Percentiles rank a stretch among this genome's conserved stretches.
phyloP scores from a whole-genome alignment of 1,284 basidiomycete species.

The Cutaneotrichosporon sp. region DNA sequence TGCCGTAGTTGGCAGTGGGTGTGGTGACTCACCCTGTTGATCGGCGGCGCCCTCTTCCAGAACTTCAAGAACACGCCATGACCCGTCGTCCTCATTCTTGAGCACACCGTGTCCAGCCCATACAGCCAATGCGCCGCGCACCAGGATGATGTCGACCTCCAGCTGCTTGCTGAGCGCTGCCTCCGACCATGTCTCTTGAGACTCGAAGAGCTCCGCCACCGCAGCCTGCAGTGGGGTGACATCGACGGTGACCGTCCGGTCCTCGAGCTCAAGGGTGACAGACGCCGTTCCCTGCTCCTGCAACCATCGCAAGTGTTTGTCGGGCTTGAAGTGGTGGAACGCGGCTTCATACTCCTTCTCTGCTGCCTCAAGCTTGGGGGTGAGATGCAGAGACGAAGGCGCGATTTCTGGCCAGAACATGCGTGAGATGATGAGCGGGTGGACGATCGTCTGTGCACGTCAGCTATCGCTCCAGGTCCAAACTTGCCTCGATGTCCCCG shows the following conservation, averaged over 20 bases:
- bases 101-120: constrained; percentile 83
- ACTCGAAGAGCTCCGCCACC: constrained; percentile 80
- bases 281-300: constrained; percentile 80
- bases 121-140: constrained; percentile 72
- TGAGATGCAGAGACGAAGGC: constrained; percentile 70
- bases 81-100: constrained; percentile 16
- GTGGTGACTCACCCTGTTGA: constrained; percentile 34
- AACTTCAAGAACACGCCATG: constrained; percentile 18
- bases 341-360: constrained; percentile 74
- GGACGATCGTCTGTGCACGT: constrained; percentile 64
- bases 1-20: background rate
- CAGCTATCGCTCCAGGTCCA: background rate
- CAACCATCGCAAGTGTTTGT: constrained; percentile 83
- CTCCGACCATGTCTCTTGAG: constrained; percentile 58
- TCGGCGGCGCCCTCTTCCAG: constrained; percentile 9
- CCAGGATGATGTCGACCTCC: constrained; percentile 64
- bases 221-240: constrained; percentile 85
- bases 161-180: constrained; percentile 65
- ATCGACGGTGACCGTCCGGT: constrained; percentile 71
- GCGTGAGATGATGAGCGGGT: constrained; percentile 84
- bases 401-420: constrained; percentile 91
- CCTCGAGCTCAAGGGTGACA: constrained; percentile 74
- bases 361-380: constrained; percentile 72
- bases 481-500: constrained; percentile 65
- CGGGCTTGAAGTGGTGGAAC: constrained; percentile 79